Base-by-base conservation (phyloP, 1,284 basidiomycete species). In the Cutaneotrichosporon sp. region DNA sequence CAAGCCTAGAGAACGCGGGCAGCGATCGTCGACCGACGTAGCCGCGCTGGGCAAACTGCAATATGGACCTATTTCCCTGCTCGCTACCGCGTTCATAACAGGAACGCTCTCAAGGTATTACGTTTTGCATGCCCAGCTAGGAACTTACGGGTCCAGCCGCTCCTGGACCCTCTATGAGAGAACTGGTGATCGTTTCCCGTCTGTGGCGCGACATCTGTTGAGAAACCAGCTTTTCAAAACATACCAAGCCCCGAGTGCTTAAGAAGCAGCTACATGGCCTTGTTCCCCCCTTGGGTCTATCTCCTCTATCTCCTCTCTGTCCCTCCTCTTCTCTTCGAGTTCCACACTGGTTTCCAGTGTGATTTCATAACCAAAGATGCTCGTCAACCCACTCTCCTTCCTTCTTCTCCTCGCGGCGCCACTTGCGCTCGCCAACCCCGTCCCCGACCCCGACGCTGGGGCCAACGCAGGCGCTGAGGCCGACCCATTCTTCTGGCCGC, bases 331-430 rank as follows among this genome's bases (percentile, higher is more conserved):
- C 14, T 13, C 18, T n/a, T 46, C 42, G 8, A 46, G 18, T 46
- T 16, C 36, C 42, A 46, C 42, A 46, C 42, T 46, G 42, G 18
- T n/a, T n/a, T 4, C 42, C 42, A 46, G 42, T 46, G 42, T 46
- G 18, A 1, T 46, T n/a, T 18, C 9, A 49, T 49, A 51, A 8
- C 30, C 14, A 34, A n/a, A 46, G 8, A 53, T 53, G 51, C 51
- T 53, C 31, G 31, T n/a, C 30, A 53, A 10, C 31, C 51, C 51
- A 53, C 51, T 53, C 51, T 53, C 51, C 31, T 53, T 53, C 14
- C 26, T 53, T 16, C 14, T 31, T n/a, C 51, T 53, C 18, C 51
- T 53, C 26, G 51, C 31, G 18, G 51, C 31, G 51, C 51, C 51
- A 3, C 16, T 53, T 18, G 26, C 51, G 30, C 30, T 53, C 30